phyloP scores from a whole-genome alignment of 768 basidiomycete species.

The Podaxis carcinomalis region DNA sequence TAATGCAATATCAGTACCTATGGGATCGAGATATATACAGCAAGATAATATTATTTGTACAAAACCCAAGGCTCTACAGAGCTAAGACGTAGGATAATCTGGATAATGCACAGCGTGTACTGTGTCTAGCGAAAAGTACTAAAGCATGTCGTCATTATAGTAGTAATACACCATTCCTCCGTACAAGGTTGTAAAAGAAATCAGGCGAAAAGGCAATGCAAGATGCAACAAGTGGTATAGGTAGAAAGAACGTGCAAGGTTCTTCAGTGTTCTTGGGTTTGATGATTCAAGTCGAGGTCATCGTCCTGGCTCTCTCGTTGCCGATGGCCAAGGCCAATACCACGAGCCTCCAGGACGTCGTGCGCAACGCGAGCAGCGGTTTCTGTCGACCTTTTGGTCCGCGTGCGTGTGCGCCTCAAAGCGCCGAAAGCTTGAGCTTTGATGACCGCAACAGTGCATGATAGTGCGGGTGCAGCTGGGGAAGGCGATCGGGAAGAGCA shows the following conservation, averaged over 20 bases:
- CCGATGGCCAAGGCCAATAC: constrained; percentile 39
- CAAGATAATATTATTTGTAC: constrained; percentile 11
- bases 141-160: not conserved
- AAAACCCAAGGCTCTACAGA: constrained; percentile 1
- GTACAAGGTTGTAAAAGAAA: constrained; percentile 1
- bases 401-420: constrained; percentile 70
- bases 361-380: constrained; percentile 69
- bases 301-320: constrained; percentile 31
- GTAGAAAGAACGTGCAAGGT: not conserved
- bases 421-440: constrained; percentile 90
- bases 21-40: constrained; percentile 5
- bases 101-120: constrained; percentile 2
- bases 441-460: constrained; percentile 83
- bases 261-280: not conserved
- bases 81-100: constrained; percentile 3
- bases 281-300: constrained; percentile 30
- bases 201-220: not conserved
- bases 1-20: not conserved
- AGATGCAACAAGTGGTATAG: not conserved
- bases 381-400: constrained; percentile 70
- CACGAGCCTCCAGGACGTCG: constrained; percentile 79
- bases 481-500: constrained; percentile 48
- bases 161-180: constrained; percentile 10
- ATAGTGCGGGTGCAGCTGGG: constrained; percentile 45
- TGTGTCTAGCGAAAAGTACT: not conserved